These are phyloP conservation scores for Exserohilum turcica DNA, from an alignment of 2,329 filamentous ascomycete genomes.

Conservation along the genomic window DNA sequence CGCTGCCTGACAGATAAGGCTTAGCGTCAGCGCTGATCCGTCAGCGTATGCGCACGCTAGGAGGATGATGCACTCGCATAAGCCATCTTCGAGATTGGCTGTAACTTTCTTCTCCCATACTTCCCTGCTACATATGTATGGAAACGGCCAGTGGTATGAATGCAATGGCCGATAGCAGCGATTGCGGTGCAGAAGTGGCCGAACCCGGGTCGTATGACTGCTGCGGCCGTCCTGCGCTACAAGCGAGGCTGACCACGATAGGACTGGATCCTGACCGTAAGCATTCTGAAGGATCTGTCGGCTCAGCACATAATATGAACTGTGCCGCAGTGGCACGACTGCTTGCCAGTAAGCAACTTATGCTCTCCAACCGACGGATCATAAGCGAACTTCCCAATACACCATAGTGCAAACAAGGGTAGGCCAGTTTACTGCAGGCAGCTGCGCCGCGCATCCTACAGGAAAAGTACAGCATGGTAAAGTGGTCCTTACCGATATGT, in stretches of 20 bases:
- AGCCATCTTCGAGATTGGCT: background rate
- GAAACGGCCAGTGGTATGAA: too few relatives aligned
- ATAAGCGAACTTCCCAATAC: background rate
- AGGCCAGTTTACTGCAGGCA: slow-evolving; percentile 1
- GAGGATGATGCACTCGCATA: background rate
- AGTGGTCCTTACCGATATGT: background rate
- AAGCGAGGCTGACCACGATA: slow-evolving; percentile 1
- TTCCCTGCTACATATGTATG: too few relatives aligned
- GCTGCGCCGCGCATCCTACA: background rate
- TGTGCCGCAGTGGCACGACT: background rate
- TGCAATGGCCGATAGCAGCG: background rate
- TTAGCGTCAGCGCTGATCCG: too few relatives aligned
- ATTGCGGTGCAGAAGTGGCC: background rate
- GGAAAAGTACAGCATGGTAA: background rate
- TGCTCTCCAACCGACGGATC: background rate
- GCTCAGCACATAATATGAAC: background rate
- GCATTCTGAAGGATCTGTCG: background rate
- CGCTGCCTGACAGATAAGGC: background rate
- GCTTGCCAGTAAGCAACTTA: background rate
- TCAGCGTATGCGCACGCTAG: background rate
- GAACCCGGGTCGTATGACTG: background rate
- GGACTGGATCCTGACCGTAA: background rate
- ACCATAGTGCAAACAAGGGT: too few relatives aligned
- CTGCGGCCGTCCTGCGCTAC: background rate
- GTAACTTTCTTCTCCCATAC: too few relatives aligned